Evolutionary conservation across 1,284 basidiomycete genomes (phyloP).

Genomic region (Volvariella surrecta): DNA sequence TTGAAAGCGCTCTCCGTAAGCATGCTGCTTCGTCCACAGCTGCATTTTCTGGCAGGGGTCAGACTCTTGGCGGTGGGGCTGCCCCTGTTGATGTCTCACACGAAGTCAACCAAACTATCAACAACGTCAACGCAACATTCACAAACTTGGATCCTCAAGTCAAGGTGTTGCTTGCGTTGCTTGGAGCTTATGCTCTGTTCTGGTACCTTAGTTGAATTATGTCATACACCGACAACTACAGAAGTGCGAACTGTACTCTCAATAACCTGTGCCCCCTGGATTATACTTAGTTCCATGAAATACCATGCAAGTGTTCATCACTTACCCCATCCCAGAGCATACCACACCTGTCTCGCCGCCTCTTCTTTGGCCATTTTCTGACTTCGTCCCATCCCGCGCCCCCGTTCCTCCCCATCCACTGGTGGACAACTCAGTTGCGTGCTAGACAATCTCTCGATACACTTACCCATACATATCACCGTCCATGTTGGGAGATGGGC

Average conservation of each 20-base stretch:
- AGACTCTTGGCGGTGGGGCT: constrained; percentile 50
- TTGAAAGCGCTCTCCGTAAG: constrained; percentile 47
- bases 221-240: not conserved
- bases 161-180: constrained; percentile 50
- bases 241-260: not conserved
- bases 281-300: not conserved
- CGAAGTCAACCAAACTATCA: constrained; percentile 23
- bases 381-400: constrained; percentile 36
- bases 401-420: constrained; percentile 39
- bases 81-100: constrained; percentile 23
- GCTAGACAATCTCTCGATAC: not conserved
- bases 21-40: constrained; percentile 33
- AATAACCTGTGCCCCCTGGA: not conserved
- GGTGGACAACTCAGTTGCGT: constrained; percentile 3
- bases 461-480: constrained; percentile 39
- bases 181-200: constrained; percentile 57
- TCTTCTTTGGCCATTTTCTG: constrained; percentile 50
- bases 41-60: constrained; percentile 62
- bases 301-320: constrained; percentile 7
- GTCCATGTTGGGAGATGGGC: constrained; percentile 46
- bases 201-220: constrained; percentile 43
- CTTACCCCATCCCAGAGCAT: constrained; percentile 37
- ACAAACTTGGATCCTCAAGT: constrained; percentile 54
- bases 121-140: constrained; percentile 25
- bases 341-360: constrained; percentile 42